phyloP scores from a whole-genome alignment of 164 flowering plant species.

The Liriodendron chinense region DNA sequence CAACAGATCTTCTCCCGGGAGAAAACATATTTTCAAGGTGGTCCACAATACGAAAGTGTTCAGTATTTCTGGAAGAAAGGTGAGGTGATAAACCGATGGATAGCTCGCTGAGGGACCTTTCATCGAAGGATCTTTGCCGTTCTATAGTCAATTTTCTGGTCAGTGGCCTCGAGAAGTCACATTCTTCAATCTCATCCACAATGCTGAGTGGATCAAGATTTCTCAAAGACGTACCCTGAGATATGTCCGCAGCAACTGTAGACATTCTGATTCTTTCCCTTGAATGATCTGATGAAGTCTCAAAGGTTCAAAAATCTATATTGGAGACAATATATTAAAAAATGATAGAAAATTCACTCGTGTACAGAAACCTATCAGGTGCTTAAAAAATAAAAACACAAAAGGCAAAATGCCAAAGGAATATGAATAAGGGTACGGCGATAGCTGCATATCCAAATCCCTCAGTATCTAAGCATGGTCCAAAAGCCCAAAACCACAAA shows the following conservation, averaged over 20 bases:
- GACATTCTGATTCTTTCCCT: constrained; percentile 19
- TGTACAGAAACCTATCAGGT: too few species aligned
- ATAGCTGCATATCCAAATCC: too few species aligned
- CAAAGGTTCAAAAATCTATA: too few species aligned
- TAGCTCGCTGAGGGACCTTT: constrained; percentile 39
- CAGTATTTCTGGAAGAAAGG: constrained; percentile 25
- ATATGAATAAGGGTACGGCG: too few species aligned
- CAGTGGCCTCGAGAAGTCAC: constrained; percentile 45
- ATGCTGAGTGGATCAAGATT: constrained; percentile 17
- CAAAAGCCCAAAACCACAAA: too few species aligned
- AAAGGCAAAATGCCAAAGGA: too few species aligned
- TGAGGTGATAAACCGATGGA: constrained; percentile 39
- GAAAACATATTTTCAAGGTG: constrained; percentile 39
- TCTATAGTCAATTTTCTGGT: constrained; percentile 57
- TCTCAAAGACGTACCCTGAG: constrained; percentile 31
- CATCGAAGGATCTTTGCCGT: constrained; percentile 51
- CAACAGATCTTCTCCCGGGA: constrained; percentile 42
- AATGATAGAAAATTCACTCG: too few species aligned
- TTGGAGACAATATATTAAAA: too few species aligned
- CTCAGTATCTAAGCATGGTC: too few species aligned
- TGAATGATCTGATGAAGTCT: neutral
- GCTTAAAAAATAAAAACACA: too few species aligned
- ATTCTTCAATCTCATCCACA: constrained; percentile 38
- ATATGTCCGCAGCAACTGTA: constrained; percentile 16
- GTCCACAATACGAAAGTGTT: constrained; percentile 27